phyloP scores from a whole-genome alignment of 176 grass and related monocot genomes.

The Cenchrus purpureus region DNA sequence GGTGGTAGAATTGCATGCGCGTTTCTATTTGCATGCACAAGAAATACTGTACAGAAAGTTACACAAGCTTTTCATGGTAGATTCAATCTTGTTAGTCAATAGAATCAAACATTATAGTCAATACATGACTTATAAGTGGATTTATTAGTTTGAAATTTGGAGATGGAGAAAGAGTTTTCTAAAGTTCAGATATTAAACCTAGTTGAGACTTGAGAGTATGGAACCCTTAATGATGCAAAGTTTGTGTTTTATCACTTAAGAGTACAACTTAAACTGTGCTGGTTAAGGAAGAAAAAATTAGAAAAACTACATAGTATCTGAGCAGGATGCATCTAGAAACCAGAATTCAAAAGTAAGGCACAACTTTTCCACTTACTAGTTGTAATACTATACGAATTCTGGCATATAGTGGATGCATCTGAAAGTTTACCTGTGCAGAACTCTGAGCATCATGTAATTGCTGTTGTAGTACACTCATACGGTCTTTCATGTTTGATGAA shows the following conservation, averaged over 20 bases:
- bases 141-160: conserved; percentile 25
- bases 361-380: background rate
- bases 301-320: conserved; percentile 4
- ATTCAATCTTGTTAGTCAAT: conserved; percentile 25
- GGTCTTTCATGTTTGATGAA: conserved; percentile 52
- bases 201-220: background rate
- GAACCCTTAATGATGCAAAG: background rate
- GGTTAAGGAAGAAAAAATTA: background rate
- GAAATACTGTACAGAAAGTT: background rate
- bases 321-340: conserved; percentile 22
- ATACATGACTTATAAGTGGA: background rate
- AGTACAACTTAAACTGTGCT: background rate
- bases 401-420: background rate
- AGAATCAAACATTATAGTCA: background rate
- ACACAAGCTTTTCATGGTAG: conserved; percentile 7
- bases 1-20: background rate
- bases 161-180: conserved; percentile 1
- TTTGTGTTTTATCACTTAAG: background rate
- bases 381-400: background rate
- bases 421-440: conserved; percentile 64
- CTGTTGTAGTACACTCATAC: conserved; percentile 45
- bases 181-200: background rate
- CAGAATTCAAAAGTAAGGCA: conserved; percentile 5
- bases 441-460: conserved; percentile 63
- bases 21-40: conserved; percentile 32